These are phyloP conservation scores for Orbilia blumenaviensis DNA, from an alignment of 2,329 filamentous ascomycete genomes.

Conservation along the genomic window DNA sequence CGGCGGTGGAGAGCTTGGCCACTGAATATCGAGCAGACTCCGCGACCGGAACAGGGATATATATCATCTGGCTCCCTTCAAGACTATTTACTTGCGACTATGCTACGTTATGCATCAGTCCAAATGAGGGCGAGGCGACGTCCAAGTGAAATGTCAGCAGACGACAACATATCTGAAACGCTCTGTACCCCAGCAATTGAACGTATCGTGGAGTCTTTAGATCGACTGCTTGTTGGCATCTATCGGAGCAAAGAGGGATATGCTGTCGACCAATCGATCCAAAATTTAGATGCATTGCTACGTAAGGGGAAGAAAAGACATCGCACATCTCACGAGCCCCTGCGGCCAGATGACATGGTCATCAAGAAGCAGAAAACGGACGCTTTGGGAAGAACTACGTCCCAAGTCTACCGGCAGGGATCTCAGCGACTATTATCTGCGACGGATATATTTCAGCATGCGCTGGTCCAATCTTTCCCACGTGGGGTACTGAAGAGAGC, in stretches of 20 bases:
- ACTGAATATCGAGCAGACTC: conserved; percentile 13
- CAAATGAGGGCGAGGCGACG: conserved; percentile 15
- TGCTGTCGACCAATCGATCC: conserved; percentile 23
- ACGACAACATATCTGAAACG: conserved; percentile 17
- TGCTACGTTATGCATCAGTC: conserved; percentile 31
- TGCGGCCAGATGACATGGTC: neutral
- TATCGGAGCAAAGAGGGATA: conserved; percentile 50
- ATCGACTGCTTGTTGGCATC: conserved; percentile 30
- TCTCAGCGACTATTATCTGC: conserved; percentile 33
- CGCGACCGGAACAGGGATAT: conserved; percentile 21
- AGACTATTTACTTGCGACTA: conserved; percentile 13
- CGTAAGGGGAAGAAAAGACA: conserved; percentile 30
- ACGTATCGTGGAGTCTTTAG: conserved; percentile 15
- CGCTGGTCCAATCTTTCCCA: conserved; percentile 38
- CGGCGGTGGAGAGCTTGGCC: conserved; percentile 49
- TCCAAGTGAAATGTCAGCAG: conserved; percentile 24
- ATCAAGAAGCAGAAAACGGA: conserved; percentile 28
- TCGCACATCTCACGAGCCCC: neutral
- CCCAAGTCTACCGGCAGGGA: conserved; percentile 35
- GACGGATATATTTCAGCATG: conserved; percentile 44
- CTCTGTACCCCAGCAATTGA: conserved; percentile 22
- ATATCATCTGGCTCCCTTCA: conserved; percentile 23
- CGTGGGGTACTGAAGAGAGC: conserved; percentile 21
- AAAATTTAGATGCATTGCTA: conserved; percentile 22
- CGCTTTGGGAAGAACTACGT: neutral